A percentile compares a stretch with the other conserved stretches of the same genome.
Conservation (phyloP, 2,329 filamentous ascomycete genomes). For the Colletotrichum karsti region DNA sequence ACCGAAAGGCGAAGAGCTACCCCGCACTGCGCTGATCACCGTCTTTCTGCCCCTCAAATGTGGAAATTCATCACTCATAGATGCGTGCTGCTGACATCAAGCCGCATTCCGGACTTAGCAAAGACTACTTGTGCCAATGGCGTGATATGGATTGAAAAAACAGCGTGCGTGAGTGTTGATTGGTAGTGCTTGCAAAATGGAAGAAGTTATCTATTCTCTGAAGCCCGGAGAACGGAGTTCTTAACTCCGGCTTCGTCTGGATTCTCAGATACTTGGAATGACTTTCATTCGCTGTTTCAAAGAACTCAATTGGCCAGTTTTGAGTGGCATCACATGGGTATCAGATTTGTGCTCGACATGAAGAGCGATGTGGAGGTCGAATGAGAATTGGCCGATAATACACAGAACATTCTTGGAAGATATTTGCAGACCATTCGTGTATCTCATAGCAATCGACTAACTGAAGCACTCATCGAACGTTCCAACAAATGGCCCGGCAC, state of each 20-base stretch:
- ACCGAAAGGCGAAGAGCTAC: conserved; percentile 7
- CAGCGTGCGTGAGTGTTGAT: not conserved
- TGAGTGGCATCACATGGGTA: not conserved
- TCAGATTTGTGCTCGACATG: too few relatives aligned
- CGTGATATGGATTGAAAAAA: not conserved
- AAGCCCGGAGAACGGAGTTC: not conserved
- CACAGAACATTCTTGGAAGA: too few relatives aligned
- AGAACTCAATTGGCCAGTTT: not conserved
- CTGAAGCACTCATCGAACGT: not conserved
- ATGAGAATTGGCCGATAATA: too few relatives aligned
- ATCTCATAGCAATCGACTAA: not conserved
- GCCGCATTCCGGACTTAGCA: not conserved
- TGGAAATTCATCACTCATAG: not conserved
- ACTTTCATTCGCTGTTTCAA: not conserved
- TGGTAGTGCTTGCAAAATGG: not conserved
- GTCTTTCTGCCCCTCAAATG: not conserved
- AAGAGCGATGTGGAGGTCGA: too few relatives aligned
- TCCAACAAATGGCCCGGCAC: not conserved
- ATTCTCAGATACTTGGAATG: not conserved
- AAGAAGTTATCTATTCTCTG: not conserved
- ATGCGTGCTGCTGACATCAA: not conserved
- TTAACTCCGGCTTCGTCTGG: not conserved
- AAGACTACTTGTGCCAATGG: not conserved
- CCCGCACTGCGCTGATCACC: conserved; percentile 15
- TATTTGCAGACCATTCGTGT: not conserved